These are phyloP conservation scores for Erythrobasidium yunnanense DNA, from an alignment of 768 basidiomycete species.

Conservation along the genomic window DNA sequence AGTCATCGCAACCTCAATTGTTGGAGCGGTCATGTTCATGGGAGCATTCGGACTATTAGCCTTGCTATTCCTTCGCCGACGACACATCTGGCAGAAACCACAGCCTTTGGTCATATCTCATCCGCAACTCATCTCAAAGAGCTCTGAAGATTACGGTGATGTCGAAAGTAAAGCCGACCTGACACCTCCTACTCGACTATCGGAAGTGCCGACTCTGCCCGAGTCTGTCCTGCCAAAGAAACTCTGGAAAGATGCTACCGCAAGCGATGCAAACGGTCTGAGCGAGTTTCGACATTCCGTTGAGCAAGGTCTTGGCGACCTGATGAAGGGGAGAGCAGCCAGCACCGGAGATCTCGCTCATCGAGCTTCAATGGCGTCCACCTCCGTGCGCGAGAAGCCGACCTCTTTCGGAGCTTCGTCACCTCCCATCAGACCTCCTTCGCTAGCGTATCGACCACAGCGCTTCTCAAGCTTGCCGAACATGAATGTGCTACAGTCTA, in stretches of 20 bases:
- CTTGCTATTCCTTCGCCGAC: not conserved
- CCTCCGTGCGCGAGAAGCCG: too few relatives aligned
- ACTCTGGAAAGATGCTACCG: not conserved
- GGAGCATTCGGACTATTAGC: not conserved
- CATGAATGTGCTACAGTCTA: not conserved
- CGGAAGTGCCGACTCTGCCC: conserved; percentile 10
- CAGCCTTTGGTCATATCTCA: not conserved
- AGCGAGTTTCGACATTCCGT: not conserved
- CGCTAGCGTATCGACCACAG: not conserved
- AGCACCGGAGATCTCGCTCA: not conserved
- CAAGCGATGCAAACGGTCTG: not conserved
- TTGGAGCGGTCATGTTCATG: conserved; percentile 15
- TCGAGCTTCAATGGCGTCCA: too few relatives aligned
- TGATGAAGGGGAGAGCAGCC: not conserved
- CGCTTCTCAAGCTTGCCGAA: not conserved
- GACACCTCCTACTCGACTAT: not conserved
- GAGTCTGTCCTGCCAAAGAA: conserved; percentile 16
- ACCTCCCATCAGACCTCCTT: not conserved
- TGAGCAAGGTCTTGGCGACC: not conserved
- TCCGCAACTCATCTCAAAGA: conserved; percentile 1
- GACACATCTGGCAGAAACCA: not conserved
- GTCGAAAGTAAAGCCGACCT: not conserved
- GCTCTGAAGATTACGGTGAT: not conserved
- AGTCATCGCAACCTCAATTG: conserved; percentile 6
- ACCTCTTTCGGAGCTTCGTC: too few relatives aligned